A percentile compares a stretch with the other conserved stretches of the same genome.
These are phyloP conservation scores for Malassezia arunalokei DNA, from an alignment of 1,284 basidiomycete genomes.

Conservation along the genomic window DNA sequence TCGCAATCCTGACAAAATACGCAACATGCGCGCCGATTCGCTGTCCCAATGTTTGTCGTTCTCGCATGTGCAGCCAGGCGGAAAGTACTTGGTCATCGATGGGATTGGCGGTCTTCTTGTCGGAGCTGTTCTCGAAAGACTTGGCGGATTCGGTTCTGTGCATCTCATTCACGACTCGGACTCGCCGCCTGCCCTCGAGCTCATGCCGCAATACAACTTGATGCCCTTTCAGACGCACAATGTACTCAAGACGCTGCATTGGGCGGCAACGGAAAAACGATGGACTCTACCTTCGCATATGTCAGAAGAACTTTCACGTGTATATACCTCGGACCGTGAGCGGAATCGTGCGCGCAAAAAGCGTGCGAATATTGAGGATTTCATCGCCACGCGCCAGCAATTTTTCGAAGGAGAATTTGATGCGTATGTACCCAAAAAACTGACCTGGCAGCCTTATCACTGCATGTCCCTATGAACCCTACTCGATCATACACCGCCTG, in stretches of 20 bases:
- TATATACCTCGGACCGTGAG: slow-evolving; percentile 14
- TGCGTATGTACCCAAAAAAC: slow-evolving; percentile 5
- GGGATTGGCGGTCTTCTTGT: slow-evolving; percentile 75
- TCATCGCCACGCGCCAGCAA: slow-evolving; percentile 56
- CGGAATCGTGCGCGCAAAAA: slow-evolving; percentile 12
- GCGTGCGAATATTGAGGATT: slow-evolving; percentile 11
- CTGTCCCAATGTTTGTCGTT: slow-evolving; percentile 75
- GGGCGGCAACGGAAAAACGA: slow-evolving; percentile 29
- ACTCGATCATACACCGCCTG: slow-evolving; percentile 65
- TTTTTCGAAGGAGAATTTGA: slow-evolving; percentile 62
- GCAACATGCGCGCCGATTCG: slow-evolving; percentile 74
- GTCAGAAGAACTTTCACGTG: slow-evolving; percentile 9
- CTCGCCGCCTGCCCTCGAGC: slow-evolving; percentile 80
- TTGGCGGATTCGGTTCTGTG: slow-evolving; percentile 54
- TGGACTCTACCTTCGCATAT: slow-evolving; percentile 19
- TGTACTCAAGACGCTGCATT: slow-evolving; percentile 26
- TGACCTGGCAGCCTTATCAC: slow-evolving; percentile 53
- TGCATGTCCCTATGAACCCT: slow-evolving; percentile 73
- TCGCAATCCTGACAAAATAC: slow-evolving; percentile 57
- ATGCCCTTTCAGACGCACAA: slow-evolving; percentile 37
- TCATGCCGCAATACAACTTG: slow-evolving; percentile 67
- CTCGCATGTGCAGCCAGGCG: slow-evolving; percentile 71
- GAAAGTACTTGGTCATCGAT: slow-evolving; percentile 77
- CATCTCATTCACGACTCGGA: slow-evolving; percentile 80
- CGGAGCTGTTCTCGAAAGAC: slow-evolving; percentile 62